Conservation (phyloP, 805 yeast genomes). For the Yarrowia porcina region DNA sequence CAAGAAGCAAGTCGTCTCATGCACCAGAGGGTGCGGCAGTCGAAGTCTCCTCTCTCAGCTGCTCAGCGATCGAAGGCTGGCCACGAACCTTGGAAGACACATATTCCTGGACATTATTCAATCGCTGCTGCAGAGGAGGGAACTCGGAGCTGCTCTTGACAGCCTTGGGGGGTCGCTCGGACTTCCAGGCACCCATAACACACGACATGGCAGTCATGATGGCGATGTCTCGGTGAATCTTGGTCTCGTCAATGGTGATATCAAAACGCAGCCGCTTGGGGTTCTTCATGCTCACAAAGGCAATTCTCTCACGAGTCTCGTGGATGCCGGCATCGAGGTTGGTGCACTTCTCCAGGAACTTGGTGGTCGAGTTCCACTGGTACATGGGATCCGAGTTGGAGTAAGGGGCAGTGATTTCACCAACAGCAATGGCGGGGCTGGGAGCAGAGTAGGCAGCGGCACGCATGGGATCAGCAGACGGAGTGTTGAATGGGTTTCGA, state of each 20-base stretch:
- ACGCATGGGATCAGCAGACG: constrained; percentile 16
- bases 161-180: background rate
- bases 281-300: constrained; percentile 10
- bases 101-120: constrained; percentile 14
- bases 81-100: constrained; percentile 25
- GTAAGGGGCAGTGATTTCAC: constrained; percentile 10
- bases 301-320: constrained; percentile 8
- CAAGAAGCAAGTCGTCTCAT: background rate
- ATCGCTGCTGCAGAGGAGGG: constrained; percentile 11
- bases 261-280: constrained; percentile 14
- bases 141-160: constrained; percentile 14
- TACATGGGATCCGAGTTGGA: background rate
- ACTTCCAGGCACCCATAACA: constrained; percentile 14
- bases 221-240: constrained; percentile 19
- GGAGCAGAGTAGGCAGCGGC: constrained; percentile 5
- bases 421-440: constrained; percentile 8
- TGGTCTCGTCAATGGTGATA: constrained; percentile 14
- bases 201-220: constrained; percentile 18
- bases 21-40: background rate
- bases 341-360: constrained; percentile 8
- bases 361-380: constrained; percentile 12
- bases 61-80: constrained; percentile 3
- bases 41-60: background rate
- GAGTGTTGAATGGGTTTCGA: constrained; percentile 5
- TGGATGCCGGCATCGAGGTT: constrained; percentile 10